Percentiles rank a stretch among this genome's conserved stretches.
These are phyloP conservation scores for Fraxinus latifolia DNA, from an alignment of 305 asterid genomes.

Conservation along the genomic window DNA sequence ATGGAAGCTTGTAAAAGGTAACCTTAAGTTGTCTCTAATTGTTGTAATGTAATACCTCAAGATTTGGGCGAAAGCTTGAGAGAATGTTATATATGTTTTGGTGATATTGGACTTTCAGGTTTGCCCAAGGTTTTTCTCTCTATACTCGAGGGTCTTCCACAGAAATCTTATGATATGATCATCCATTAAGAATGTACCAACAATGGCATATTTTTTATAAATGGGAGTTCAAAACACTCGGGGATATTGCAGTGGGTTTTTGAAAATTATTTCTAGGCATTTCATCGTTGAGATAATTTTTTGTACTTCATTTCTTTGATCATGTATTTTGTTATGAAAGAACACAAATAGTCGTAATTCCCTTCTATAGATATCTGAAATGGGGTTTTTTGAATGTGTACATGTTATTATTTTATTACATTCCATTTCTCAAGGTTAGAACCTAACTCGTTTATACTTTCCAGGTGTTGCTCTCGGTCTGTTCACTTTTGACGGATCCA, in stretches of 20 bases:
- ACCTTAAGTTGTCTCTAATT: not conserved
- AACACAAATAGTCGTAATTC: not conserved
- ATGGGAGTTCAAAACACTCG: not conserved
- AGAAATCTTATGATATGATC: not conserved
- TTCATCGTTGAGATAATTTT: too few species aligned
- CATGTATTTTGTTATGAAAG: not conserved
- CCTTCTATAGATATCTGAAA: not conserved
- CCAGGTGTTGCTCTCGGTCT: conserved; percentile 64
- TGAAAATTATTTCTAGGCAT: not conserved
- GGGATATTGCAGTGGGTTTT: not conserved
- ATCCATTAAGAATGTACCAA: not conserved
- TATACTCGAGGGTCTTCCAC: not conserved
- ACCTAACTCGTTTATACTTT: not conserved
- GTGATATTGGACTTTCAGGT: not conserved
- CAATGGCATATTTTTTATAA: not conserved
- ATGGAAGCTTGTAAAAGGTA: not conserved
- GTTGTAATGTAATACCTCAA: not conserved
- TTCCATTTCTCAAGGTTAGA: not conserved
- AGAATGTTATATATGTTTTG: not conserved
- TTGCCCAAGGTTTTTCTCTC: not conserved
- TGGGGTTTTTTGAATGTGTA: not conserved
- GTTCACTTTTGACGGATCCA: conserved; percentile 67
- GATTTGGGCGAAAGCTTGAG: not conserved
- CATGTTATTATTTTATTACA: not conserved
- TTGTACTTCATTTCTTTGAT: not conserved